Percentiles rank a stretch among this genome's conserved stretches.
Conservation (phyloP, 176 grass and related monocot genomes). For the Poa annua region DNA sequence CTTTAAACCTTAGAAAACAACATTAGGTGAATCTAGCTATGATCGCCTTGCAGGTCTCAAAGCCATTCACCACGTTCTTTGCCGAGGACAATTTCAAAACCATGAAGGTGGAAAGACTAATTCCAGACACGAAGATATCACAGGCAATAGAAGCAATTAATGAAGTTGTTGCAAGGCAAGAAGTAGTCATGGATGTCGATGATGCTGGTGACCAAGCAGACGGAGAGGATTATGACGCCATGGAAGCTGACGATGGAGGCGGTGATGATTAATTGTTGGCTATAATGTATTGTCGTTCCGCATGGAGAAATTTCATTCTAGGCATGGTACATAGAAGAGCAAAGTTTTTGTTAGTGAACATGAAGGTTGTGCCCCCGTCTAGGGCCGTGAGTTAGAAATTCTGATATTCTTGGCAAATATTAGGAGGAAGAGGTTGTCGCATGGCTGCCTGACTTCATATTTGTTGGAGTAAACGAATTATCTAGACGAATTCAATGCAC, state of each 20-base stretch:
- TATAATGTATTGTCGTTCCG: neutral
- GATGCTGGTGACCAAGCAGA: conserved; percentile 56
- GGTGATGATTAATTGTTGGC: conserved; percentile 46
- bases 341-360: neutral
- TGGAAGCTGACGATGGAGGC: conserved; percentile 65
- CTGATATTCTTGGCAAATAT: neutral
- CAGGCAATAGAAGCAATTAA: conserved; percentile 47
- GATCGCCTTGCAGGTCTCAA: conserved; percentile 59
- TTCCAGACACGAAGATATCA: conserved; percentile 7
- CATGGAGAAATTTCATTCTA: neutral
- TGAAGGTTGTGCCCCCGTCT: neutral
- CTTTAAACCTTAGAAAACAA: conserved; percentile 12
- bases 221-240: conserved; percentile 50
- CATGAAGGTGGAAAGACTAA: conserved; percentile 55
- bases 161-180: conserved; percentile 40
- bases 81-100: conserved; percentile 56
- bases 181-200: conserved; percentile 51
- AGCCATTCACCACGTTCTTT: conserved; percentile 77
- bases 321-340: conserved; percentile 29
- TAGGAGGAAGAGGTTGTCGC: neutral
- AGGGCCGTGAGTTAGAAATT: conserved; percentile 20
- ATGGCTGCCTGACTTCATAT: neutral
- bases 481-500: neutral
- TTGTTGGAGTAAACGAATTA: neutral
- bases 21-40: conserved; percentile 19